Evolutionary conservation across 1,284 basidiomycete species (phyloP).

Genomic region (Peniophora sp.): DNA sequence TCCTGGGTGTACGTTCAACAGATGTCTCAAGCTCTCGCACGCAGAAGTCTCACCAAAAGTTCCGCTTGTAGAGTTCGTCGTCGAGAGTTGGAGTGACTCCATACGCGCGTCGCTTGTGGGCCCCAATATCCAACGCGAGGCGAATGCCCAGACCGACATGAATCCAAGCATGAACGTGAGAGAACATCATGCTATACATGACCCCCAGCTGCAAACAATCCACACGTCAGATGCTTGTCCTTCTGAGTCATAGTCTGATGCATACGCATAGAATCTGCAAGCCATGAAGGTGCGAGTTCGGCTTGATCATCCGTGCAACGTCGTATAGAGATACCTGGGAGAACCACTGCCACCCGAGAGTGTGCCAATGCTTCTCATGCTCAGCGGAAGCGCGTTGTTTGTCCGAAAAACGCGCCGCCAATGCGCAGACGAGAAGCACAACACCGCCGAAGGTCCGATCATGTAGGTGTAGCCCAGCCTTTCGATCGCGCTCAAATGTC

Average conservation of each 20-base stretch:
- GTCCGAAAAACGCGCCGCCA: constrained; percentile 59
- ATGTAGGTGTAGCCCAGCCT: constrained; percentile 45
- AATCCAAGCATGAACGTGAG: constrained; percentile 41
- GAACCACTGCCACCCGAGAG: constrained; percentile 70
- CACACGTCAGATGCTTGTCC: constrained; percentile 1
- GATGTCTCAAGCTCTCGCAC: no score
- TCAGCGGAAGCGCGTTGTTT: constrained; percentile 55
- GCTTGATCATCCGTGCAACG: constrained; percentile 43
- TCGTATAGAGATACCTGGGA: constrained; percentile 39
- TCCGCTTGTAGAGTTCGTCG: constrained; percentile 48
- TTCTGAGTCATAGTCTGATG: background rate
- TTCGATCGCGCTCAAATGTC: constrained; percentile 55
- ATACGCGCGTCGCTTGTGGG: constrained; percentile 28
- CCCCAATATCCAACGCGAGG: constrained; percentile 34
- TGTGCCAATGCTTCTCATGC: constrained; percentile 35
- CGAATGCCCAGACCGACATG: constrained; percentile 45
- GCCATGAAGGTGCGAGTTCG: constrained; percentile 46
- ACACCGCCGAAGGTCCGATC: constrained; percentile 62
- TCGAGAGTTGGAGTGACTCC: constrained; percentile 22
- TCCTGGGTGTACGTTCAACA: no score
- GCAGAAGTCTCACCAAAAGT: constrained; percentile 64
- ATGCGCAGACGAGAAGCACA: constrained; percentile 67
- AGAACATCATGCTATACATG: constrained; percentile 29
- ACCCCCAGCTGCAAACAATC: constrained; percentile 5
- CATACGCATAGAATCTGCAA: constrained; percentile 48